Evolutionary conservation across 2,329 filamentous ascomycete genomes (phyloP), one percentile per base, ranked within the genome.

Genomic region (Stylonectria norvegica): DNA sequence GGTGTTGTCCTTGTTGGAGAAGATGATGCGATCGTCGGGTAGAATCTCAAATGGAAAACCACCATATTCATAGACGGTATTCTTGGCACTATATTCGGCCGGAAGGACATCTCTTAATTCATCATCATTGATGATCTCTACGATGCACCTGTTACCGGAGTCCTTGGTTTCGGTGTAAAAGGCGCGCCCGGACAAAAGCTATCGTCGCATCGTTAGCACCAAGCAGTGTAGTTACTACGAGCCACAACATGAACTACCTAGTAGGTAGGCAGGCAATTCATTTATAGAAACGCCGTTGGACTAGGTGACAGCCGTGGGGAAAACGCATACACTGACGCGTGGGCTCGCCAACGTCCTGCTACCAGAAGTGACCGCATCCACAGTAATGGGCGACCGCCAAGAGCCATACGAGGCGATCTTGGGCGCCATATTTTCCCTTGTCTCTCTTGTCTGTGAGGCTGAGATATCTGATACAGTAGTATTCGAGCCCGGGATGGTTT

Each of bases 31-130:
- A 3, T 64, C 66, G 36, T 69, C 62, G 0, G 52, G 51, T 2
- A 68, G 47, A 5, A 72, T 53, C 3, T 63, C 64, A 34, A 70
- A 69, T 0, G 71, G 59, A 3, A 66, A 66, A 9, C 73, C 75
- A 2, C 75, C 75, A 36, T 78, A 77, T 45, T 75, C 74, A 44
- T 79, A 75, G 12, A 78, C 68, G 1, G 55, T 62, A 18, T 69
- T 73, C 31, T 61, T 56, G 4, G 66, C 71, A 43, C 64, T 71
- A 48, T 69, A 70, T 0, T 66, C 55, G 3, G 50, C 50, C 1
- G 73, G 70, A 9, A 78, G 59, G 2, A 75, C 53, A 19, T 74
- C 65, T 17, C 56, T 60, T 11, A 53, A 49, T 3, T 57, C 54
- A 7, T 60, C 54, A 2, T 57, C 42, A n/a, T n/a, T n/a, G 9